Evolutionary conservation across 192 early-diverging fungal genomes (phyloP).

Genomic region (Coemansia sp.): DNA sequence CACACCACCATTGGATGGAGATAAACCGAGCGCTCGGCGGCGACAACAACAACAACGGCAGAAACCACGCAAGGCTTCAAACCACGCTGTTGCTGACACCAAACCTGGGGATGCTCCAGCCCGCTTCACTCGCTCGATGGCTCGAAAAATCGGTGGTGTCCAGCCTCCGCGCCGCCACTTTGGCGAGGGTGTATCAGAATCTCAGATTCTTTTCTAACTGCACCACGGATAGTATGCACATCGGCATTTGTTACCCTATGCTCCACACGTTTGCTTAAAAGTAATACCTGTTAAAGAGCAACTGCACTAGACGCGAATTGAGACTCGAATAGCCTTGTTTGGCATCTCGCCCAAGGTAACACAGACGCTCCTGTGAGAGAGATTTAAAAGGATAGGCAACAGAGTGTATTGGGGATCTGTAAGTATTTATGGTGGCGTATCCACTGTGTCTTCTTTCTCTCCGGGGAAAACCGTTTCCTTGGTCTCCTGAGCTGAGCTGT

Average conservation of each 20-base stretch:
- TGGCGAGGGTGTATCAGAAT: conserved; percentile 44
- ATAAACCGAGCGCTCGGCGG: not conserved
- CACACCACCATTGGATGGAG: not conserved
- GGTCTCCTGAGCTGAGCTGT: too few species aligned
- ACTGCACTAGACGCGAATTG: not conserved
- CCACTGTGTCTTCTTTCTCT: too few species aligned
- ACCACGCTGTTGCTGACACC: not conserved
- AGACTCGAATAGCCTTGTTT: too few species aligned
- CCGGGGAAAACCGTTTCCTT: too few species aligned
- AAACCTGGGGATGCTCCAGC: conserved; percentile 7
- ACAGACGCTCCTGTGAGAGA: too few species aligned
- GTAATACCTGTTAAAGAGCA: too few species aligned
- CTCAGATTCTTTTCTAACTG: conserved; percentile 31
- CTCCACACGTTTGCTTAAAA: not conserved
- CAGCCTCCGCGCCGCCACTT: conserved; percentile 32
- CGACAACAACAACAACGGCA: conserved; percentile 8
- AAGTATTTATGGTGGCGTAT: too few species aligned
- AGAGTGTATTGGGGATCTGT: too few species aligned
- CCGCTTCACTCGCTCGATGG: conserved; percentile 51
- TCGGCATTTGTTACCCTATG: too few species aligned
- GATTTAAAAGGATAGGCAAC: too few species aligned
- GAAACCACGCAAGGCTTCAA: not conserved
- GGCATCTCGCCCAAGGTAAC: too few species aligned
- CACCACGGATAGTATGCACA: too few species aligned
- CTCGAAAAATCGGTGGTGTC: conserved; percentile 31